phyloP scores from a whole-genome alignment of 768 basidiomycete genomes.

The Tricholoma sp. region DNA sequence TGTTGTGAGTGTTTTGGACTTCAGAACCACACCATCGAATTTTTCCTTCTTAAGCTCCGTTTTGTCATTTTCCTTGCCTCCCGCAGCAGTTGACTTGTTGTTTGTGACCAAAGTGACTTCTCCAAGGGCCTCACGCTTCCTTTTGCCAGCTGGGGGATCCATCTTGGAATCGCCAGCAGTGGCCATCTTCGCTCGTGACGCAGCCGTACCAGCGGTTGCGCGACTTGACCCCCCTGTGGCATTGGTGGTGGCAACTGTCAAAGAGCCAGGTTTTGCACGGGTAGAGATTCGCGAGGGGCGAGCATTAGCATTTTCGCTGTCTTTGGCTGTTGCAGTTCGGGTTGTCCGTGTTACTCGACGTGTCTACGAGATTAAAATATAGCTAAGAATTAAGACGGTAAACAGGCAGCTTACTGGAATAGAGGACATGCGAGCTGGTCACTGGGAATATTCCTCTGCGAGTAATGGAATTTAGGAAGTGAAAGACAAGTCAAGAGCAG shows the following conservation, averaged over 20 bases:
- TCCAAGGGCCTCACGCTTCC: conserved; percentile 76
- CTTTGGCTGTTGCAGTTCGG: conserved; percentile 47
- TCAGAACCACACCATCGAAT: conserved; percentile 61
- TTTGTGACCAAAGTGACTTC: conserved; percentile 53
- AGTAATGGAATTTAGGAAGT: conserved; percentile 8
- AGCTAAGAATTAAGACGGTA: conserved; percentile 5
- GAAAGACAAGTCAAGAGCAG: conserved; percentile 22
- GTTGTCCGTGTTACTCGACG: conserved; percentile 62
- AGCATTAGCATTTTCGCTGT: conserved; percentile 68
- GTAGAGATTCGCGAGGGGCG: conserved; percentile 54
- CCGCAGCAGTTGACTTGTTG: conserved; percentile 43
- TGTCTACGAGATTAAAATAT: conserved; percentile 38
- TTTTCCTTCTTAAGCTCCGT: conserved; percentile 44
- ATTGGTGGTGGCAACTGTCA: conserved; percentile 33
- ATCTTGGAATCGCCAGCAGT: conserved; percentile 32
- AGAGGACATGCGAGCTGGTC: conserved; percentile 36
- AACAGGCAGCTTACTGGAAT: conserved; percentile 34
- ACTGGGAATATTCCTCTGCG: conserved; percentile 17
- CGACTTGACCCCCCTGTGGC: conserved; percentile 38
- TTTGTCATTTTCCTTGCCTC: conserved; percentile 55
- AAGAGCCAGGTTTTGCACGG: conserved; percentile 54
- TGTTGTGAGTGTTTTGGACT: conserved; percentile 37
- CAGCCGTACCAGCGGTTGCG: conserved; percentile 43
- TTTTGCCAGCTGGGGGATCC: conserved; percentile 54
- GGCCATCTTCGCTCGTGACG: conserved; percentile 48